phyloP scores from a whole-genome alignment of 2,329 filamentous ascomycete genomes.

The Trichoderma sp. region DNA sequence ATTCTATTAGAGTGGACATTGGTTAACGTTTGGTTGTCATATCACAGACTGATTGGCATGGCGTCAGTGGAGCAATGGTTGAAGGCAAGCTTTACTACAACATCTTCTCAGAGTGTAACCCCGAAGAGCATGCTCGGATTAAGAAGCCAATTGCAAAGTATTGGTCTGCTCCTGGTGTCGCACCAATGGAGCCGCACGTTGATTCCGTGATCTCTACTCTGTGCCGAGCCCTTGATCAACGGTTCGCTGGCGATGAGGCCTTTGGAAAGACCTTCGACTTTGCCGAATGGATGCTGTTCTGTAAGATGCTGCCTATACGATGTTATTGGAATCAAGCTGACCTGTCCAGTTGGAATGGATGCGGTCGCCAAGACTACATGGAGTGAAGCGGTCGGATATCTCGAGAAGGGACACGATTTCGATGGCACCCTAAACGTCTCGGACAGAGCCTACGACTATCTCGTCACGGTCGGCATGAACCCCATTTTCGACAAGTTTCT shows the following conservation, averaged over 20 bases:
- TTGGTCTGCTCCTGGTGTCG: slow-evolving; percentile 27
- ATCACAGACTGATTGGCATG: slow-evolving; percentile 28
- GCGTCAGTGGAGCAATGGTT: slow-evolving; percentile 28
- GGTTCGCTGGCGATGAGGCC: background rate
- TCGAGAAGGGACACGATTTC: slow-evolving; percentile 39
- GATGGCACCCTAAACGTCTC: slow-evolving; percentile 36
- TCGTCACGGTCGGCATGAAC: slow-evolving; percentile 30
- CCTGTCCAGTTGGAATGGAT: slow-evolving; percentile 37
- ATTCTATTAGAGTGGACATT: background rate
- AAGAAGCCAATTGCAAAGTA: slow-evolving; percentile 30
- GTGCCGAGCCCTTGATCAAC: background rate
- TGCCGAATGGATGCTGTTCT: background rate
- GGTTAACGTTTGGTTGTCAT: background rate
- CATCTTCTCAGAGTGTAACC: slow-evolving; percentile 29
- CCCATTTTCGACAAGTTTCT: slow-evolving; percentile 37
- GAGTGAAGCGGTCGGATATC: slow-evolving; percentile 41
- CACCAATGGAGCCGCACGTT: slow-evolving; percentile 26
- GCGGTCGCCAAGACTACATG: slow-evolving; percentile 44
- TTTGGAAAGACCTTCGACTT: background rate
- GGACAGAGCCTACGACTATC: slow-evolving; percentile 36
- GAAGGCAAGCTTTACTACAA: slow-evolving; percentile 29
- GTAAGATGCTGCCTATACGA: background rate
- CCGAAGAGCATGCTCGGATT: slow-evolving; percentile 25
- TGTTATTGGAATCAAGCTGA: background rate
- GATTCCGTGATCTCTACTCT: slow-evolving; percentile 11